These are phyloP conservation scores for Cylindrodendrum hubeiense DNA, from an alignment of 2,329 filamentous ascomycete species.

Conservation along the genomic window DNA sequence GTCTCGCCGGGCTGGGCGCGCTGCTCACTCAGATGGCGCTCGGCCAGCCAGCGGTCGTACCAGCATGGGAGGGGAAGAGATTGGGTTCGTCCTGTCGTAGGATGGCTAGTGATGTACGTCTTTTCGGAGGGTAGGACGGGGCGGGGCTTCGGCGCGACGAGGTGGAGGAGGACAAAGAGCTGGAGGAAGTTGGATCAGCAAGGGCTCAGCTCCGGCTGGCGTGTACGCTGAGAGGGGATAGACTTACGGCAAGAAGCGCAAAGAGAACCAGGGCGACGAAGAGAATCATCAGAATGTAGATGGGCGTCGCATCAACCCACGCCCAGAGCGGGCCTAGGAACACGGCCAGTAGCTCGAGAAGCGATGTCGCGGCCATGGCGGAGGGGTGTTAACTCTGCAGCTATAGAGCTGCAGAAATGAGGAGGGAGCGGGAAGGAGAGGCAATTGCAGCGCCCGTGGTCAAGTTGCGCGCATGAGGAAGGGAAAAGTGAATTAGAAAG, in stretches of 20 bases:
- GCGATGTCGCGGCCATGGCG: constrained; percentile 32
- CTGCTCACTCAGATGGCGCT: constrained; percentile 65
- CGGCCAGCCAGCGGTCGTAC: constrained; percentile 81
- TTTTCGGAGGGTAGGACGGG: constrained; percentile 82
- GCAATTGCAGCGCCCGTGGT: not conserved
- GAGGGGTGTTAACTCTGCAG: constrained; percentile 15
- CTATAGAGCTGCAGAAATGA: constrained; percentile 25
- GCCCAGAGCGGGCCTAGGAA: constrained; percentile 51
- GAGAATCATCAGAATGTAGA: constrained; percentile 53
- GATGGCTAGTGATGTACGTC: constrained; percentile 81
- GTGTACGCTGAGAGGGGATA: not conserved
- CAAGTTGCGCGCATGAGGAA: constrained; percentile 14
- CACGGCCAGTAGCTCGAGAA: constrained; percentile 49
- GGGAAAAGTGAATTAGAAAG: not conserved
- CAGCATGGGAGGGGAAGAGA: constrained; percentile 80
- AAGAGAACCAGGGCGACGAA: constrained; percentile 49
- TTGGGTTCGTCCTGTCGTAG: constrained; percentile 58
- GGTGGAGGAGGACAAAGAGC: constrained; percentile 75
- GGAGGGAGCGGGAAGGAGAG: constrained; percentile 3
- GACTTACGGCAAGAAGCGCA: constrained; percentile 55
- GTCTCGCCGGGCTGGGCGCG: constrained; percentile 52
- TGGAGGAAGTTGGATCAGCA: constrained; percentile 35
- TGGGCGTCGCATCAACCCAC: constrained; percentile 53
- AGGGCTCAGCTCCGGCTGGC: not conserved
- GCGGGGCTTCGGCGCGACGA: constrained; percentile 86